phyloP scores from a whole-genome alignment of 768 basidiomycete species.

The Lentinula detonsa region DNA sequence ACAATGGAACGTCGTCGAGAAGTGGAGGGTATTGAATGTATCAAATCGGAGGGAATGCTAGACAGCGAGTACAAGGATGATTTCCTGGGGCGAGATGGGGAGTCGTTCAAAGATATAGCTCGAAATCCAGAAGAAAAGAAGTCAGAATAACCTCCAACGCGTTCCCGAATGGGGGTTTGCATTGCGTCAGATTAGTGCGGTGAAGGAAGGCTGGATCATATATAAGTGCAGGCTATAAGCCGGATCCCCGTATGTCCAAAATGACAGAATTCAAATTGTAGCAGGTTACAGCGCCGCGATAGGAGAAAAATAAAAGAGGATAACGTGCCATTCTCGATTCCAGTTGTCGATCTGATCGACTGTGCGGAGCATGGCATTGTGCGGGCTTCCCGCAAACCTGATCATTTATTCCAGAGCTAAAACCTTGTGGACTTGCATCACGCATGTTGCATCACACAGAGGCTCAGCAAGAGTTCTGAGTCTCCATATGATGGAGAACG shows the following conservation, averaged over 20 bases:
- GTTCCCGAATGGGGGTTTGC: neutral
- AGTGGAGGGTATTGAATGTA: neutral
- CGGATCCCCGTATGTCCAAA: neutral
- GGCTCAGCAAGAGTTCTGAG: neutral
- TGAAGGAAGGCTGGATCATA: neutral
- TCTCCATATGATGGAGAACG: neutral
- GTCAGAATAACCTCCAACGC: conserved; percentile 7
- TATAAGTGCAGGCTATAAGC: neutral
- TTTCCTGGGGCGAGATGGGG: neutral
- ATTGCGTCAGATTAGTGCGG: neutral
- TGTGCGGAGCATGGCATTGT: neutral
- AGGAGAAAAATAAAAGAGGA: neutral
- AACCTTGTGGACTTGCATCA: neutral
- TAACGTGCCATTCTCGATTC: neutral
- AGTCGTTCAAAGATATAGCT: neutral
- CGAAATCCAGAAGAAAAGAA: conserved; percentile 8
- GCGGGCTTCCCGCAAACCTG: neutral
- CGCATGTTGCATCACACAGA: neutral
- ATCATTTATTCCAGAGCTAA: neutral
- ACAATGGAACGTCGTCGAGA: neutral
- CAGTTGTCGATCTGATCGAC: neutral
- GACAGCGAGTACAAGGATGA: neutral
- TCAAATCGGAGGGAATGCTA: neutral
- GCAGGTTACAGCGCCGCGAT: neutral
- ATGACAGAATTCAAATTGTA: neutral